Evolutionary conservation across 179 eudicot species (phyloP).

Genomic region (Gypsophila paniculata): DNA sequence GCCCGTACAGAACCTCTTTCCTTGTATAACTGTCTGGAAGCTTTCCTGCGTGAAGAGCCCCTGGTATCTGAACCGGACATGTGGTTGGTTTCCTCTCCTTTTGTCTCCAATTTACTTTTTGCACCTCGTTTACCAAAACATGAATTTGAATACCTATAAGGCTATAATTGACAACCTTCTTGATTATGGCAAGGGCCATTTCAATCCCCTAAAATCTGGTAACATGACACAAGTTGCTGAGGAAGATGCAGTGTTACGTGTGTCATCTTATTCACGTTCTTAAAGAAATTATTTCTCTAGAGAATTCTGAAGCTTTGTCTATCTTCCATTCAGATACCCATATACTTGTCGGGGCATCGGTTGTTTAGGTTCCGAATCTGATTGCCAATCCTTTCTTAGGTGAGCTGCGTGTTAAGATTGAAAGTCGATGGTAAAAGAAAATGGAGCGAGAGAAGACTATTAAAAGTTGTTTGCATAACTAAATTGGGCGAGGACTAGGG

Average conservation of each 20-base stretch:
- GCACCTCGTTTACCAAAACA: background rate
- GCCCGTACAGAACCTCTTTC: slow-evolving; percentile 89
- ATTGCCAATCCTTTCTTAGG: no score
- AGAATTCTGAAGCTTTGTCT: background rate
- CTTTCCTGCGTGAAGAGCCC: slow-evolving; percentile 97
- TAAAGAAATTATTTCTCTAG: background rate
- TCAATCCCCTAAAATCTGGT: background rate
- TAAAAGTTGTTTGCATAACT: no score
- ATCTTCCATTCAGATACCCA: no score
- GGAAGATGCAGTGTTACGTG: background rate
- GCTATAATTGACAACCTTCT: background rate
- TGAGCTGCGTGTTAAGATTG: no score
- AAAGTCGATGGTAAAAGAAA: no score
- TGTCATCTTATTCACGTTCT: background rate
- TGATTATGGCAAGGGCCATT: background rate
- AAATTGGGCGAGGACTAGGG: no score
- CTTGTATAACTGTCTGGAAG: slow-evolving; percentile 84
- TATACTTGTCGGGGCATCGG: no score
- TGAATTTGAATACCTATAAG: background rate
- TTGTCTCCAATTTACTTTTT: background rate
- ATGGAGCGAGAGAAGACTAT: no score
- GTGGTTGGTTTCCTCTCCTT: slow-evolving; percentile 60
- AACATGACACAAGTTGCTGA: background rate
- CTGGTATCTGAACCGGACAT: slow-evolving; percentile 91
- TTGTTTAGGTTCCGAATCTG: no score